phyloP scores from a whole-genome alignment of 2,329 filamentous ascomycete species.

The Phyllosticta ampelicida region DNA sequence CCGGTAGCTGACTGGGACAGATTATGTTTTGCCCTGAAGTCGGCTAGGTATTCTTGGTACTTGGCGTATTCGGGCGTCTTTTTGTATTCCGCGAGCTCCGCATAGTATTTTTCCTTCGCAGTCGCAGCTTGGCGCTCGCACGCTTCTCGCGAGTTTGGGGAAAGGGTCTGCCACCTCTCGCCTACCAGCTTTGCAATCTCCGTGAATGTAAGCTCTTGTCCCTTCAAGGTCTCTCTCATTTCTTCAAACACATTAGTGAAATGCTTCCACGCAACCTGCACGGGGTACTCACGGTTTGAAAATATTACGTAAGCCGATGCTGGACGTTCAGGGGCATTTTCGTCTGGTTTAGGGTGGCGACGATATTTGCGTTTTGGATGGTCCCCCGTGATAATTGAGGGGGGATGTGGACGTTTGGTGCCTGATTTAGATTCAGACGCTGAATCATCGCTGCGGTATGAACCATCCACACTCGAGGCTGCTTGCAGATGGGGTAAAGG shows the following conservation, averaged over 20 bases:
- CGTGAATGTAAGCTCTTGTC: constrained; percentile 66
- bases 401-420: constrained; percentile 34
- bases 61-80: constrained; percentile 59
- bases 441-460: constrained; percentile 43
- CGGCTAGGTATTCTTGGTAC: constrained; percentile 61
- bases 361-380: constrained; percentile 61
- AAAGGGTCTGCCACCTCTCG: constrained; percentile 68
- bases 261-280: not conserved
- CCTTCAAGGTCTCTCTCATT: constrained; percentile 67
- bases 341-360: constrained; percentile 69
- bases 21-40: constrained; percentile 64
- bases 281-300: constrained; percentile 59
- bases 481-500: not conserved
- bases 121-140: constrained; percentile 62
- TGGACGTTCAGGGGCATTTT: constrained; percentile 68
- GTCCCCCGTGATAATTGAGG: constrained; percentile 20
- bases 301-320: constrained; percentile 79
- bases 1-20: constrained; percentile 18
- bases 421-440: constrained; percentile 37
- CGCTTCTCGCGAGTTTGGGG: constrained; percentile 55
- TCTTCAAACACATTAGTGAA: constrained; percentile 35
- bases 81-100: constrained; percentile 64
- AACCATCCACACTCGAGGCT: constrained; percentile 39
- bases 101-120: constrained; percentile 67
- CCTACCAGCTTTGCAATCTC: constrained; percentile 76